Evolutionary conservation across 345 rosid genomes (phyloP).

Genomic region (Angophora floribunda): DNA sequence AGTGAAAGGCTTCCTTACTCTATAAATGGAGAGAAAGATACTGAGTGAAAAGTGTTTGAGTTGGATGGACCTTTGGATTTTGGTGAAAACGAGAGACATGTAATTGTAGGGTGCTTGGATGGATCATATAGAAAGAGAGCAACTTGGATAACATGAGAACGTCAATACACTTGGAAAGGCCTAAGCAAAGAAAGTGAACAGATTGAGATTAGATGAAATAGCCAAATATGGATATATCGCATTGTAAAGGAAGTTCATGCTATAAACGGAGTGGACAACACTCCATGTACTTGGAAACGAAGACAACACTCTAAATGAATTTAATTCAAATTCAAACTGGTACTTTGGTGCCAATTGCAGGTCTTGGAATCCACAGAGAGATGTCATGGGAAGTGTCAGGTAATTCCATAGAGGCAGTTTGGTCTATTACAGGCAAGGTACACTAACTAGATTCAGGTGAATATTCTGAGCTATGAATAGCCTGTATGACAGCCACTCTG

Average conservation of each 20-base stretch:
- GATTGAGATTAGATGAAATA: not conserved
- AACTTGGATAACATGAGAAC: not conserved
- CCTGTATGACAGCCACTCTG: not conserved
- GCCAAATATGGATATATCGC: not conserved
- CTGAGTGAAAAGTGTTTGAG: not conserved
- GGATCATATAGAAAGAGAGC: not conserved
- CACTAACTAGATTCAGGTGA: not conserved
- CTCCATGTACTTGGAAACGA: not conserved
- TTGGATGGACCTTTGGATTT: not conserved
- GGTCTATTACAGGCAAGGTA: not conserved
- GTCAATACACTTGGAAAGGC: not conserved
- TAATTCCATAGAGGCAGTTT: not conserved
- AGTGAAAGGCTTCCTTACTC: not conserved
- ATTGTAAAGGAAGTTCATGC: not conserved
- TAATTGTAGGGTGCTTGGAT: not conserved
- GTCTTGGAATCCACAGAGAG: not conserved
- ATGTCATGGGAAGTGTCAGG: not conserved
- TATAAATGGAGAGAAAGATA: not conserved
- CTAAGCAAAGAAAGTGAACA: not conserved
- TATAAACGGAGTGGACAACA: not conserved
- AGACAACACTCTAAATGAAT: not conserved
- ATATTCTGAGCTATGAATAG: not conserved
- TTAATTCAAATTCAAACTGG: not conserved
- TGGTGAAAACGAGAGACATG: not conserved
- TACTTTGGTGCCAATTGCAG: not conserved